Conservation (phyloP, 2,329 filamentous ascomycete species). For the Aaosphaeria arxii region DNA sequence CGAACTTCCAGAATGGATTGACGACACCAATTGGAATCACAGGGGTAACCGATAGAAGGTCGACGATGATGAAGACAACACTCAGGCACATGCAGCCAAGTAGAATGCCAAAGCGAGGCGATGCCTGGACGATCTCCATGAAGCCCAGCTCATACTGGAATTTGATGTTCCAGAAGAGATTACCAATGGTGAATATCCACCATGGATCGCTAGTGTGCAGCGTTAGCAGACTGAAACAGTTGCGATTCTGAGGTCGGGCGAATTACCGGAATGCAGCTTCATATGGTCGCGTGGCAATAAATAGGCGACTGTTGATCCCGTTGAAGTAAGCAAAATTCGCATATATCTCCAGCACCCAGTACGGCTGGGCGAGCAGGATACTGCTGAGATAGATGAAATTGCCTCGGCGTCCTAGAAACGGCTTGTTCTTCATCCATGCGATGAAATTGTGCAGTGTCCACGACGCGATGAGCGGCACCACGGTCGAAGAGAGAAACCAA, state of each 20-base stretch:
- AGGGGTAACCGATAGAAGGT: constrained; percentile 56
- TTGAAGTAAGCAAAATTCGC: constrained; percentile 4
- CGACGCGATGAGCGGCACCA: background rate
- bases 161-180: constrained; percentile 59
- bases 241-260: background rate
- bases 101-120: constrained; percentile 59
- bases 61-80: constrained; percentile 56
- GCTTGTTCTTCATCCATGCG: constrained; percentile 4
- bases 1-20: constrained; percentile 61
- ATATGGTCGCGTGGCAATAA: constrained; percentile 1
- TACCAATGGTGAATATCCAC: constrained; percentile 60
- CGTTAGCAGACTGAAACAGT: constrained; percentile 1
- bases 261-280: constrained; percentile 2
- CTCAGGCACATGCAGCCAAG: constrained; percentile 56
- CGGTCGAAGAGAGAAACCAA: constrained; percentile 4
- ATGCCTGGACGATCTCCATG: constrained; percentile 53
- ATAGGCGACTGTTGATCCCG: background rate
- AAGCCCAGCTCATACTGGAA: constrained; percentile 55
- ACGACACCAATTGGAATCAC: constrained; percentile 47
- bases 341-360: constrained; percentile 3
- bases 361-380: background rate
- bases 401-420: constrained; percentile 3
- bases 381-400: background rate
- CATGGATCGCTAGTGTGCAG: constrained; percentile 52
- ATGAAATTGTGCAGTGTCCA: constrained; percentile 5